These are phyloP conservation scores for Nothophoma quercina DNA, from an alignment of 2,329 filamentous ascomycete genomes.

Conservation along the genomic window DNA sequence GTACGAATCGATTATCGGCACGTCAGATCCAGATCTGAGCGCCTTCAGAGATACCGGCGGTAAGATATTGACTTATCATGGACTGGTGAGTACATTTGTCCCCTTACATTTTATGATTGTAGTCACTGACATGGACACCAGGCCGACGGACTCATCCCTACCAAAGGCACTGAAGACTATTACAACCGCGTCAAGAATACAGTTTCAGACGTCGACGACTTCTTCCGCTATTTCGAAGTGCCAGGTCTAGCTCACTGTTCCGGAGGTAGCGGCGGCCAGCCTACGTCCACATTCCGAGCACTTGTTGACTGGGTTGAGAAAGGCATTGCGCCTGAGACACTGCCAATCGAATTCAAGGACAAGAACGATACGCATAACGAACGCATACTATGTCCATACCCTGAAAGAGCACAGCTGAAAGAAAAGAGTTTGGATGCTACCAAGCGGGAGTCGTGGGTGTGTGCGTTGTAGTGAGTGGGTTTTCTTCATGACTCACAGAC, in stretches of 20 bases:
- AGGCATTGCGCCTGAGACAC: constrained; percentile 13
- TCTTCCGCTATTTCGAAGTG: not conserved
- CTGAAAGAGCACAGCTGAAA: not conserved
- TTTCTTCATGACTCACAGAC: not conserved
- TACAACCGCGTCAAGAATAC: not conserved
- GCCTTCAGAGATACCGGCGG: constrained; percentile 26
- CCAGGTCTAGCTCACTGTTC: constrained; percentile 18
- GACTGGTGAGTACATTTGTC: constrained; percentile 7
- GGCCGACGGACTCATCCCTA: not conserved
- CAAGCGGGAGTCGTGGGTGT: constrained; percentile 1
- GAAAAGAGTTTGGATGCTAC: not conserved
- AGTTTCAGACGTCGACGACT: not conserved
- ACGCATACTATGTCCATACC: not conserved
- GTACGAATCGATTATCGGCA: constrained; percentile 23
- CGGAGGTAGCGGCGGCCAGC: constrained; percentile 12
- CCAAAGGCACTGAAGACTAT: not conserved
- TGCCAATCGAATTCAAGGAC: constrained; percentile 1
- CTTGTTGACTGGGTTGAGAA: constrained; percentile 25
- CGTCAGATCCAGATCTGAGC: constrained; percentile 18
- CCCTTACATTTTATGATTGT: not conserved
- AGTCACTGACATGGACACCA: not conserved
- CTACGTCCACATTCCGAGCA: constrained; percentile 9
- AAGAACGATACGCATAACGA: not conserved
- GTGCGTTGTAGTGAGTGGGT: not conserved
- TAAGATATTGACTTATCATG: constrained; percentile 35